A percentile compares a stretch with the other conserved stretches of the same genome.
phyloP scores from a whole-genome alignment of 2,329 filamentous ascomycete species.

The Chrysoporthe cubensis region DNA sequence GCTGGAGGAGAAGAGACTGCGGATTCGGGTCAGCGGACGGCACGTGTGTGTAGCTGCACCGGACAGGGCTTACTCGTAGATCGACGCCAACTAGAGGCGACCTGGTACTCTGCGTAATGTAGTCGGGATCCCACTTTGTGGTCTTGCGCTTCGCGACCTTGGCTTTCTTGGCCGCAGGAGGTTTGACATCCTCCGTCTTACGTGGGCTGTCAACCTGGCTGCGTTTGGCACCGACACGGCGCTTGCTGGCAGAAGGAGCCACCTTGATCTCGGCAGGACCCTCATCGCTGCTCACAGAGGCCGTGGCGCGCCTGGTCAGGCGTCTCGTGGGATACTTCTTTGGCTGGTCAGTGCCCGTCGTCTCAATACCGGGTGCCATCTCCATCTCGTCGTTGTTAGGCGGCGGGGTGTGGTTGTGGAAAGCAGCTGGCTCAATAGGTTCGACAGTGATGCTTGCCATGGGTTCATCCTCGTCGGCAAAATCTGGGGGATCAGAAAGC shows the following conservation, averaged over 20 bases:
- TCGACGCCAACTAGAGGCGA: slow-evolving; percentile 43
- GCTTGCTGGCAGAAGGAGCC: slow-evolving; percentile 1
- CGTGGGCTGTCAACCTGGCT: background rate
- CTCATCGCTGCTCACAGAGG: background rate
- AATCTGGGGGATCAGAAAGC: slow-evolving; percentile 23
- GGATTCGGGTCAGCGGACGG: slow-evolving; percentile 16
- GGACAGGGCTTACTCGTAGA: slow-evolving; percentile 38
- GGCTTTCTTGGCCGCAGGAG: slow-evolving; percentile 33
- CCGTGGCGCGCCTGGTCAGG: background rate
- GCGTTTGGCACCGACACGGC: slow-evolving; percentile 17
- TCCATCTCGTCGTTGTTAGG: background rate
- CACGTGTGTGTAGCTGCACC: too few species aligned
- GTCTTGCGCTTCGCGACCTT: slow-evolving; percentile 28
- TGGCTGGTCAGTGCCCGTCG: background rate
- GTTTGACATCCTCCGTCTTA: background rate
- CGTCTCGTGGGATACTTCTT: background rate
- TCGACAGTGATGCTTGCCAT: slow-evolving; percentile 11
- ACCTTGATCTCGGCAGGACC: slow-evolving; percentile 7
- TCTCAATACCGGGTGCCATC: background rate
- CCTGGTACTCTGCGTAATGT: slow-evolving; percentile 41
- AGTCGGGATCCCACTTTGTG: slow-evolving; percentile 36
- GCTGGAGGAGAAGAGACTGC: slow-evolving; percentile 43
- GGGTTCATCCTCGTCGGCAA: slow-evolving; percentile 12
- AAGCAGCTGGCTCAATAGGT: background rate
- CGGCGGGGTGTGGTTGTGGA: background rate